These are phyloP conservation scores for Westerdykella ornata DNA, from an alignment of 2,329 filamentous ascomycete genomes.

Conservation along the genomic window DNA sequence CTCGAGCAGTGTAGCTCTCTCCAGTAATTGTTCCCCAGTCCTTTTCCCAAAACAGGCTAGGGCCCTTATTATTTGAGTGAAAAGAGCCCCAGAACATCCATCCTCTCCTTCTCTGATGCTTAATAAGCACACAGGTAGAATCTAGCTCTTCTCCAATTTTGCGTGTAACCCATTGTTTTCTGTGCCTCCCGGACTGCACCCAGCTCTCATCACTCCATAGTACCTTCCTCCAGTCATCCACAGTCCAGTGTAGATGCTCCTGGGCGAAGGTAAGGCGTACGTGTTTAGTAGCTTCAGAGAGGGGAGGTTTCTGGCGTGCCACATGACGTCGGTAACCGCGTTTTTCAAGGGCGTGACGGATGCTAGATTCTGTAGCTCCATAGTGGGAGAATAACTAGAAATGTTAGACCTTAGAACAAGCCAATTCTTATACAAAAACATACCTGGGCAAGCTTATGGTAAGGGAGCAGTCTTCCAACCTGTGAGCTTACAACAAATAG, in stretches of 20 bases:
- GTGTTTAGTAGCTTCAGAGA: background rate
- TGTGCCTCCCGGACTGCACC: conserved; percentile 1
- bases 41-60: conserved; percentile 8
- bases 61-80: conserved; percentile 1
- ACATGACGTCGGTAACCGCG: background rate
- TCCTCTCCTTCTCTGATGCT: background rate
- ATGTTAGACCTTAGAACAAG: too few species aligned
- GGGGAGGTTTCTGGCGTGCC: background rate
- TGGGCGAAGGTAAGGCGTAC: background rate
- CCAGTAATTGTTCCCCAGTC: conserved; percentile 7
- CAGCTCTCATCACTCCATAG: conserved; percentile 4
- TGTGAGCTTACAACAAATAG: background rate
- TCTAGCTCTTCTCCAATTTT: conserved; percentile 1
- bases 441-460: background rate
- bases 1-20: conserved; percentile 5
- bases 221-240: conserved; percentile 2
- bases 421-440: too few species aligned
- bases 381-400: background rate
- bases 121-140: background rate
- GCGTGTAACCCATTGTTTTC: conserved; percentile 3
- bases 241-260: conserved; percentile 1
- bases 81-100: conserved; percentile 3
- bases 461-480: background rate
- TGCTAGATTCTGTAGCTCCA: background rate
- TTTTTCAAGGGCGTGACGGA: background rate